A percentile compares a stretch with the other conserved stretches of the same genome.
phyloP scores from a whole-genome alignment of 768 basidiomycete genomes.

The Cystobasidium onofrii region DNA sequence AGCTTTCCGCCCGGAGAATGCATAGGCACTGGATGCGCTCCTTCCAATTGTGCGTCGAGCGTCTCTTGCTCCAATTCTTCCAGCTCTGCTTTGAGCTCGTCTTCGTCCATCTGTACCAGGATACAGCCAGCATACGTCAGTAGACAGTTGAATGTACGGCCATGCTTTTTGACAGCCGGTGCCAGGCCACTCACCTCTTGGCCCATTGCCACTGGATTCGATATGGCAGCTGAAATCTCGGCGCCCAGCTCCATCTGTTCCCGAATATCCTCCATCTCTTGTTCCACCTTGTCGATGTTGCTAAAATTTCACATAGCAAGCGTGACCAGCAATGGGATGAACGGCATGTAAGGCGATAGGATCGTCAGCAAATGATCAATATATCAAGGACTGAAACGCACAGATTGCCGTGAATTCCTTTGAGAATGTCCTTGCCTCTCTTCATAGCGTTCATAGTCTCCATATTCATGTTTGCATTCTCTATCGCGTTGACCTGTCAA shows the following conservation, averaged over 20 bases:
- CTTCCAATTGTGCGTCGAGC: constrained; percentile 71
- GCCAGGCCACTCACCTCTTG: constrained; percentile 59
- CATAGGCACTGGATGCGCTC: constrained; percentile 79
- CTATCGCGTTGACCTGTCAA: constrained; percentile 75
- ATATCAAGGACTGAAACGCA: too few relatives aligned
- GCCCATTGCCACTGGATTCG: constrained; percentile 58
- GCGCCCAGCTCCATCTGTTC: constrained; percentile 87
- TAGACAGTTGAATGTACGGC: too few relatives aligned
- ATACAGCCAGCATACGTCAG: background rate
- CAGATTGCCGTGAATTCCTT: constrained; percentile 81
- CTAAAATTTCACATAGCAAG: too few relatives aligned
- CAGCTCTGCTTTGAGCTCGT: constrained; percentile 67
- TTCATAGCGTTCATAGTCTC: constrained; percentile 98
- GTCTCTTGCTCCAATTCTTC: constrained; percentile 80
- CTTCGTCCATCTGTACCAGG: constrained; percentile 50
- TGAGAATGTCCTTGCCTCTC: constrained; percentile 81
- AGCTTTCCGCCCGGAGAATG: constrained; percentile 57
- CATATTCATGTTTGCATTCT: constrained; percentile 93
- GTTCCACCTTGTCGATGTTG: constrained; percentile 77
- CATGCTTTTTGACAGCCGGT: too few relatives aligned
- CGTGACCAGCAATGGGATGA: too few relatives aligned
- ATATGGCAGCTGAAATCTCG: constrained; percentile 83
- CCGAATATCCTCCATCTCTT: constrained; percentile 73
- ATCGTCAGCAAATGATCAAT: too few relatives aligned
- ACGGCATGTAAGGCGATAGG: too few relatives aligned